Evolutionary conservation across 2,329 filamentous ascomycete species (phyloP).

Genomic region (Neofusicoccum umdonicola): DNA sequence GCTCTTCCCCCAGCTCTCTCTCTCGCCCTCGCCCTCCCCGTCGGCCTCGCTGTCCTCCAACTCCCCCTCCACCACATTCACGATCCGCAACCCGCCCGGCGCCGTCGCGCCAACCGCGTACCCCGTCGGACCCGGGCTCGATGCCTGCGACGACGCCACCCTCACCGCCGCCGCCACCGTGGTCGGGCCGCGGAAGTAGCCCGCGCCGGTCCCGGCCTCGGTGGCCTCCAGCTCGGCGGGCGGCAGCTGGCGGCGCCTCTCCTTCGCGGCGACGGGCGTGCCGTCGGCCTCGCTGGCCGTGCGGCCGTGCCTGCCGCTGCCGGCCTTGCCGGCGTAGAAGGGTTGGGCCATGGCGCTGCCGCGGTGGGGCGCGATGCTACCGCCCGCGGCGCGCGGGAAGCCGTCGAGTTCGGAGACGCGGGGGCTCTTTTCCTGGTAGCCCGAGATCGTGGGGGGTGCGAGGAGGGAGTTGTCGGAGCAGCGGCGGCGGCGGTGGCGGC

Average conservation of each 20-base stretch:
- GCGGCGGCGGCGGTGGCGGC: slow-evolving; percentile 17
- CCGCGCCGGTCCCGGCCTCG: not conserved
- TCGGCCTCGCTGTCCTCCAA: not conserved
- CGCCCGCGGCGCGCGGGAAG: slow-evolving; percentile 3
- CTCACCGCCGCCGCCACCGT: not conserved
- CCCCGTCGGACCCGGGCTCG: not conserved
- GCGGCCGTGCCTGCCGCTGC: not conserved
- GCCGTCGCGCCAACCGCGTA: not conserved
- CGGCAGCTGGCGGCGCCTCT: not conserved
- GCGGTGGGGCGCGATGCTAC: not conserved
- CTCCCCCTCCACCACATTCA: slow-evolving; percentile 1
- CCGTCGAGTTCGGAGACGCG: slow-evolving; percentile 7
- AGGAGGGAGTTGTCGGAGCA: not conserved
- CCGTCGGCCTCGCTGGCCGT: not conserved
- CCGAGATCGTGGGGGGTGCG: not conserved
- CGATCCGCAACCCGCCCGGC: not conserved
- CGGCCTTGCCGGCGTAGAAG: not conserved
- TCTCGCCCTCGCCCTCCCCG: not conserved
- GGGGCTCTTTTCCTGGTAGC: not conserved
- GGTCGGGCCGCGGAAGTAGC: not conserved
- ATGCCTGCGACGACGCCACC: no score
- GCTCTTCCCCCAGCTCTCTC: not conserved
- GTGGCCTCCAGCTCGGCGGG: not conserved
- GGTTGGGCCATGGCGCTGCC: not conserved
- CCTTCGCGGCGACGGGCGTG: not conserved